Evolutionary conservation across 495 filamentous ascomycete species (phyloP).

Genomic region (Parathielavia appendiculata): DNA sequence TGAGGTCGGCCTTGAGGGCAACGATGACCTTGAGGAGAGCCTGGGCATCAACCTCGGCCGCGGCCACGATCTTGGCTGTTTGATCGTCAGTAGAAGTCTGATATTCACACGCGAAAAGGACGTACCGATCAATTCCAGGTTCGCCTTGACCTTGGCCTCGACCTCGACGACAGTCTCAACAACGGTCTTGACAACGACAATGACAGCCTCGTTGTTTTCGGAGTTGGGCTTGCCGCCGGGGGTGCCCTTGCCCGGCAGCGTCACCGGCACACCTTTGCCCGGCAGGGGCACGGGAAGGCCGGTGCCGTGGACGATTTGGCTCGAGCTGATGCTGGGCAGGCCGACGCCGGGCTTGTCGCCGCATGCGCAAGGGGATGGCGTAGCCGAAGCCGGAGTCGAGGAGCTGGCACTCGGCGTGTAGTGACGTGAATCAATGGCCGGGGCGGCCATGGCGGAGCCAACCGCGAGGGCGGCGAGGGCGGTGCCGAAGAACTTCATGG

Average conservation of each 20-base stretch:
- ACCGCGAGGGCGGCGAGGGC: conserved; percentile 16
- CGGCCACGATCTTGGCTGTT: conserved; percentile 1
- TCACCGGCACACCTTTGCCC: background rate
- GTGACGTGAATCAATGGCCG: conserved; percentile 4
- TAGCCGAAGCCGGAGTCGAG: no score
- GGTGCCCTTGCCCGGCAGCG: background rate
- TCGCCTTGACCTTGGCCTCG: conserved; percentile 9
- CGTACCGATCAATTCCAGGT: conserved; percentile 16
- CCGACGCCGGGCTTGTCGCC: background rate
- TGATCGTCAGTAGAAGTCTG: background rate
- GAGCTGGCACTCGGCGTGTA: background rate
- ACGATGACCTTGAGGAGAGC: conserved; percentile 12
- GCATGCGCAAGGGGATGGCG: no score
- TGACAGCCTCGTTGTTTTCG: background rate
- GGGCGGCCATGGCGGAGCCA: conserved; percentile 16
- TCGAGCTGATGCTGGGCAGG: background rate
- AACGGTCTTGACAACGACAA: background rate
- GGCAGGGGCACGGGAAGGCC: background rate
- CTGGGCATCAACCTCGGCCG: conserved; percentile 14
- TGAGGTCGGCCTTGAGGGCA: conserved; percentile 14
- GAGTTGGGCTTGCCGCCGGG: background rate
- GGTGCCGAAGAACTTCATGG: conserved; percentile 19
- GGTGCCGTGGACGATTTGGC: background rate
- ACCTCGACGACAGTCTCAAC: background rate
- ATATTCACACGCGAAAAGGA: no score